Evolutionary conservation across 257 asterid species (phyloP).

Genomic region (Gentiana macrophylla): DNA sequence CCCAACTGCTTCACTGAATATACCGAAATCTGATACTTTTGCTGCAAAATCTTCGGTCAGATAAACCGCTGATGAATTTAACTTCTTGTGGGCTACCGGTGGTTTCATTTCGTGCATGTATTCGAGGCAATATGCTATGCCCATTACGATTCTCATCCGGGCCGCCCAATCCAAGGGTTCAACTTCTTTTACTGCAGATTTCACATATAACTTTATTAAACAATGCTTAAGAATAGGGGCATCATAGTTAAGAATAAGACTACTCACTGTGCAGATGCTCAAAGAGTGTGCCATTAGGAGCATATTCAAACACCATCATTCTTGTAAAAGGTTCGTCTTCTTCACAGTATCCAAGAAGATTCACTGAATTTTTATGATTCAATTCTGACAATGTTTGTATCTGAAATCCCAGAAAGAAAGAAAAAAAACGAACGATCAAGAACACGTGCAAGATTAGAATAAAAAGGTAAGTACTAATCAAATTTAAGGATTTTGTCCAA

Average conservation of each 20-base stretch:
- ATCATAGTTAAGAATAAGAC: not conserved
- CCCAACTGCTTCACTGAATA: constrained; percentile 25
- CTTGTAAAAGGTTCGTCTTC: constrained; percentile 81
- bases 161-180: constrained; percentile 76
- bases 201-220: not conserved
- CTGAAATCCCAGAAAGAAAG: constrained; percentile 25
- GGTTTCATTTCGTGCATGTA: constrained; percentile 72
- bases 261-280: constrained; percentile 89
- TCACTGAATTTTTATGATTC: constrained; percentile 74
- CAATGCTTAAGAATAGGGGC: not conserved
- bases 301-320: constrained; percentile 90
- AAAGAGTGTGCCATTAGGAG: constrained; percentile 88
- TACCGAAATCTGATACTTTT: constrained; percentile 55
- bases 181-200: constrained; percentile 61
- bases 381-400: constrained; percentile 66
- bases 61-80: constrained; percentile 57
- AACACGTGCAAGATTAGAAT: not conserved
- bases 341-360: constrained; percentile 75
- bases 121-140: constrained; percentile 77
- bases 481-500: not conserved
- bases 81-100: constrained; percentile 42
- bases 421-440: constrained; percentile 7
- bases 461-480: not conserved
- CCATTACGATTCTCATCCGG: constrained; percentile 82
- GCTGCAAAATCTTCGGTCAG: constrained; percentile 89